Evolutionary conservation across 176 grass and related monocot species (phyloP).

Genomic region (Eleusine coracana): DNA sequence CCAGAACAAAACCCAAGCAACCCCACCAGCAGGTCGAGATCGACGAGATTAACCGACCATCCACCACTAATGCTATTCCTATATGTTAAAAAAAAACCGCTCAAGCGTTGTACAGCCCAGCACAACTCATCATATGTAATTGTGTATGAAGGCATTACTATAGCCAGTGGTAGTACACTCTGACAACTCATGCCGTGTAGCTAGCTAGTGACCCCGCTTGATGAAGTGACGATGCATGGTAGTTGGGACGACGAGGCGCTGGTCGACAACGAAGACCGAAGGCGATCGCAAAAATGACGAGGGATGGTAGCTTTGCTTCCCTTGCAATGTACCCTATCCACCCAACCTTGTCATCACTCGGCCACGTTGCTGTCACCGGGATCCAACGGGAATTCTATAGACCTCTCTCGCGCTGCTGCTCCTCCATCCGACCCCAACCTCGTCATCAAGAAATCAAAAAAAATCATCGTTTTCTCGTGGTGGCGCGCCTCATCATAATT

Average conservation of each 20-base stretch:
- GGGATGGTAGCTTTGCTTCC: slow-evolving; percentile 57
- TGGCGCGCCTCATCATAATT: slow-evolving; percentile 23
- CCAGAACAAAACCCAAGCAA: background rate
- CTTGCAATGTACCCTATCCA: slow-evolving; percentile 63
- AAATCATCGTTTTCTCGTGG: background rate
- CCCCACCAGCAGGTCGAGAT: too few species aligned
- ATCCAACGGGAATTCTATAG: slow-evolving; percentile 30
- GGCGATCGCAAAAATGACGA: background rate
- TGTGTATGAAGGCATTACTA: too few species aligned
- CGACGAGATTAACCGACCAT: background rate
- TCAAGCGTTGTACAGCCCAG: background rate
- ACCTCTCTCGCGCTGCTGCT: background rate
- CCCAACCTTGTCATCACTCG: slow-evolving; percentile 39
- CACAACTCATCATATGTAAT: background rate
- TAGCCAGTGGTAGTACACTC: background rate
- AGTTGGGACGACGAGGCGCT: slow-evolving; percentile 1
- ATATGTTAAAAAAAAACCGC: background rate
- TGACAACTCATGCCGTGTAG: background rate
- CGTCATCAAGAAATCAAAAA: background rate
- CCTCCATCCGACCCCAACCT: background rate
- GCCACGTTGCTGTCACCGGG: slow-evolving; percentile 29
- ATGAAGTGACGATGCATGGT: slow-evolving; percentile 9
- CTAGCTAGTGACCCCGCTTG: background rate
- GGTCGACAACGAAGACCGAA: background rate
- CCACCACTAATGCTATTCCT: background rate